These are phyloP conservation scores for Solanum hybrid DNA, from an alignment of 305 asterid genomes.

Conservation along the genomic window DNA sequence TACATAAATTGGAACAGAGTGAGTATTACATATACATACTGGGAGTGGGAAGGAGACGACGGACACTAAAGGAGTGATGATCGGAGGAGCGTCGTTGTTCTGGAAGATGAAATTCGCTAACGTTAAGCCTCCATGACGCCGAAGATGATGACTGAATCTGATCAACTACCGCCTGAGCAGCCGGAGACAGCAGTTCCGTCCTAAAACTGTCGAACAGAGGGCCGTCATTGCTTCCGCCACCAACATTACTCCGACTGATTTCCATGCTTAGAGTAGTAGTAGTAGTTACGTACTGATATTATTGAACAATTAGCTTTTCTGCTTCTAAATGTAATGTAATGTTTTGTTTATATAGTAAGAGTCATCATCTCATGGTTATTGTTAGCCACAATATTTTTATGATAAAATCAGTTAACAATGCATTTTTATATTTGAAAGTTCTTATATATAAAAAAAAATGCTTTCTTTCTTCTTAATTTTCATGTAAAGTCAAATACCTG, in stretches of 20 bases:
- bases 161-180: neutral
- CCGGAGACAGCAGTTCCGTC: constrained; percentile 21
- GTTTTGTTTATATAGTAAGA: neutral
- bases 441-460: too few relatives aligned
- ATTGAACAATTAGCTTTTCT: neutral
- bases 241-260: neutral
- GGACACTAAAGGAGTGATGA: constrained; percentile 27
- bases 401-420: neutral
- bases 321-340: neutral
- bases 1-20: neutral
- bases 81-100: constrained; percentile 26
- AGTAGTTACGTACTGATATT: neutral
- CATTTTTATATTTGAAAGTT: neutral
- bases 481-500: neutral
- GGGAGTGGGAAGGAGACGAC: constrained; percentile 39
- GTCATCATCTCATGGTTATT: neutral
- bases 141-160: constrained; percentile 3
- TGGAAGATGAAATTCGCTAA: constrained; percentile 66
- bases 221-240: neutral
- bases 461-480: too few relatives aligned
- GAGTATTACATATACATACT: constrained; percentile 21
- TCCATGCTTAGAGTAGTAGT: neutral
- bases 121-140: constrained; percentile 60
- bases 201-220: constrained; percentile 5
- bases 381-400: neutral